A percentile compares a stretch with the other conserved stretches of the same genome.
Conservation (phyloP, 1,139 yeast genomes). For the Lodderomyces oxycetoniae region DNA sequence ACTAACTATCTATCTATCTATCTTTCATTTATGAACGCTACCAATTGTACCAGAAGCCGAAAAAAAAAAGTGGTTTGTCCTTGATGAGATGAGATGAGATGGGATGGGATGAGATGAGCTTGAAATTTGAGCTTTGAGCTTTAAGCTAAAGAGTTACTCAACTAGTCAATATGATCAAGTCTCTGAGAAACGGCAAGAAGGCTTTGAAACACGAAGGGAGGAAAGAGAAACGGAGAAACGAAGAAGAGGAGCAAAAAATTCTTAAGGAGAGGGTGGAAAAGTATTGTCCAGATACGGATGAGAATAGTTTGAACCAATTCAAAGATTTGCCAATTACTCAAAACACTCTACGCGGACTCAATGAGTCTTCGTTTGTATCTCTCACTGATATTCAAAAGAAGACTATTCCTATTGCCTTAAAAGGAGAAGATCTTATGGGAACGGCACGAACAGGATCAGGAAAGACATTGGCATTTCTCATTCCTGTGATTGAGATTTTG, state of each 20-base stretch:
- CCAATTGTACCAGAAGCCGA: no score
- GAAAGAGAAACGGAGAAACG: slow-evolving; percentile 27
- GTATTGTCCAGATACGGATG: slow-evolving; percentile 40
- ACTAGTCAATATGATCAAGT: neutral
- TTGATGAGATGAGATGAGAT: no score
- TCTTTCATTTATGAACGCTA: no score
- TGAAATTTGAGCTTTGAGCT: no score
- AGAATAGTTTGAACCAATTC: slow-evolving; percentile 36
- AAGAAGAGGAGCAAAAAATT: slow-evolving; percentile 40
- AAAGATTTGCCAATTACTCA: slow-evolving; percentile 72
- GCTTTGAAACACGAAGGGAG: slow-evolving; percentile 18
- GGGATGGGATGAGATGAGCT: no score
- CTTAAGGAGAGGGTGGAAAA: slow-evolving; percentile 48
- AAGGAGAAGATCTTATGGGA: slow-evolving; percentile 80
- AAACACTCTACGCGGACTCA: slow-evolving; percentile 65
- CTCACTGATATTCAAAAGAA: slow-evolving; percentile 84
- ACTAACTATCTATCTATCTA: no score
- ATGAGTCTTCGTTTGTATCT: slow-evolving; percentile 63
- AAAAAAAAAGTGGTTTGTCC: no score
- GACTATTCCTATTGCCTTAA: slow-evolving; percentile 71
- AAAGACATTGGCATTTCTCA: slow-evolving; percentile 84
- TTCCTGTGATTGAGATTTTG: slow-evolving; percentile 76
- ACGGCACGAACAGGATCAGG: slow-evolving; percentile 98
- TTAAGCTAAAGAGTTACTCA: neutral
- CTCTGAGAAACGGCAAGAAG: slow-evolving; percentile 4